phyloP scores from a whole-genome alignment of 208 protist species.

The Trypanosoma avium region DNA sequence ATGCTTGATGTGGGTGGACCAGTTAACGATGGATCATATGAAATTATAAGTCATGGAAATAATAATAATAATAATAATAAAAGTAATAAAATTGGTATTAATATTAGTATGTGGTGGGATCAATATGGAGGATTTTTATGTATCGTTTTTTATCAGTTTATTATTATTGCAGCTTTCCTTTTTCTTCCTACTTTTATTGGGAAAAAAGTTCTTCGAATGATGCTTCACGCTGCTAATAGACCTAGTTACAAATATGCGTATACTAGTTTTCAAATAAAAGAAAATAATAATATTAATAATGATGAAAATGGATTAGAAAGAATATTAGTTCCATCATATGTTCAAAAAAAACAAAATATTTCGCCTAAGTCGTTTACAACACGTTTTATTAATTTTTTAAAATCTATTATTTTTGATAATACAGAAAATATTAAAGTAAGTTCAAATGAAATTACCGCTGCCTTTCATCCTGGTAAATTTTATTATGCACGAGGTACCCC shows the following conservation, averaged over 20 bases:
- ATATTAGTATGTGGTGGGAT: neutral
- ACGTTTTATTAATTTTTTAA: neutral
- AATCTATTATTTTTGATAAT: neutral
- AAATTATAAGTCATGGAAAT: neutral
- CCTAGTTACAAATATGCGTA: constrained; percentile 50
- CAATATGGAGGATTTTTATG: neutral
- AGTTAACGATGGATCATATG: constrained; percentile 18
- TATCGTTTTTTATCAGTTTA: constrained; percentile 34
- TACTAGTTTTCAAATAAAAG: constrained; percentile 28
- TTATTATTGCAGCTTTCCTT: constrained; percentile 39
- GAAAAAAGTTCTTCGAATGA: constrained; percentile 30
- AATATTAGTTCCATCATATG: neutral
- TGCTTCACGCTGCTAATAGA: constrained; percentile 25
- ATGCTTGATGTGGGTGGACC: constrained; percentile 51
- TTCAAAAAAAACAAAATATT: neutral
- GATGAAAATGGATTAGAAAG: neutral
- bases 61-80: neutral
- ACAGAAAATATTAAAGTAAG: neutral
- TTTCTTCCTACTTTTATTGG: constrained; percentile 41
- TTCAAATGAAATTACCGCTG: neutral
- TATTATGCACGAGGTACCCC: neutral
- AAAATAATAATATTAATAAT: constrained; percentile 18
- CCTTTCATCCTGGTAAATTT: constrained; percentile 8
- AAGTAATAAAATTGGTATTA: constrained; percentile 1
- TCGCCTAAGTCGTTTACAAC: neutral